Evolutionary conservation across 768 basidiomycete genomes (phyloP).

Genomic region (Infundibulicybe gibba): DNA sequence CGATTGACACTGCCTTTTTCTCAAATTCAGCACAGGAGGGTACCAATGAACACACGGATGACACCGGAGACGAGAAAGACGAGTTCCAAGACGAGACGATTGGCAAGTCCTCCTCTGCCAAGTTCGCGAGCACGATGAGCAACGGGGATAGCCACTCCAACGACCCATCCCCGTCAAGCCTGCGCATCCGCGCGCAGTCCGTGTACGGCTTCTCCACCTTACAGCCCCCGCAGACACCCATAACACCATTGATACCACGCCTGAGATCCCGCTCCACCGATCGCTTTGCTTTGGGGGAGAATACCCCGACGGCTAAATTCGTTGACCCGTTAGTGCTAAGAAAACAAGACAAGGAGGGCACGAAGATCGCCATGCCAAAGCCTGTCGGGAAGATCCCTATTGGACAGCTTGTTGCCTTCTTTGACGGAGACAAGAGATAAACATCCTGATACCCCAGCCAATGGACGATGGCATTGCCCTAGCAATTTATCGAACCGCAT

Average conservation of each 20-base stretch:
- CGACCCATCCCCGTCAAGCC: conserved; percentile 27
- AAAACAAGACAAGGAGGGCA: conserved; percentile 53
- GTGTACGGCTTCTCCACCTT: conserved; percentile 46
- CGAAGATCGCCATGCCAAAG: conserved; percentile 40
- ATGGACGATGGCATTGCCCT: too few species aligned
- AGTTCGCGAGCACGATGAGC: conserved; percentile 9
- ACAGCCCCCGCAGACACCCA: conserved; percentile 21
- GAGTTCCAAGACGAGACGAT: conserved; percentile 57
- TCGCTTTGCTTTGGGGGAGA: conserved; percentile 20
- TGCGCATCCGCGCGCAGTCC: conserved; percentile 52
- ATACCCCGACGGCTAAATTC: conserved; percentile 43
- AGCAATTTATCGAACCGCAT: too few species aligned
- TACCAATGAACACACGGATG: conserved; percentile 27
- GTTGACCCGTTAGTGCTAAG: conserved; percentile 75
- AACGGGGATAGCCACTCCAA: conserved; percentile 10
- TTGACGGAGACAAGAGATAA: conserved; percentile 51
- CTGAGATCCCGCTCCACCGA: conserved; percentile 40
- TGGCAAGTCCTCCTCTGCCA: conserved; percentile 47
- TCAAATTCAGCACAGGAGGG: conserved; percentile 28
- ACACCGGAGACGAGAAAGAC: conserved; percentile 32
- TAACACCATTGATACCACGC: conserved; percentile 32
- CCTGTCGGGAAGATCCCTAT: conserved; percentile 65
- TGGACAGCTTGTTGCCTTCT: conserved; percentile 81
- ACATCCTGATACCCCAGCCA: background rate
- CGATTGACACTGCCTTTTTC: conserved; percentile 39